phyloP scores from a whole-genome alignment of 306 rosid species.

The Castanopsis chinensis region DNA sequence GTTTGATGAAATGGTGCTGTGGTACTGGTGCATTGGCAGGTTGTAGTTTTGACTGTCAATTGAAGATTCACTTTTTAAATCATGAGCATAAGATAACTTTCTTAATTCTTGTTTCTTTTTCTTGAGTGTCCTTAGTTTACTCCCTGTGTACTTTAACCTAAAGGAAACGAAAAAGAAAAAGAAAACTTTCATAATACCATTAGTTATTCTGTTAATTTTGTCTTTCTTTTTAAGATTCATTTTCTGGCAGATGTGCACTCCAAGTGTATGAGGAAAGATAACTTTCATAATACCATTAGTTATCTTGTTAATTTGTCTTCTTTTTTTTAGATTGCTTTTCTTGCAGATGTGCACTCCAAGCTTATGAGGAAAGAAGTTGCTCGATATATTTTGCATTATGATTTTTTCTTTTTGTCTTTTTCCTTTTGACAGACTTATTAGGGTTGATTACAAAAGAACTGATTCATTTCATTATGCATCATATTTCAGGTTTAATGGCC shows the following conservation, averaged over 20 bases:
- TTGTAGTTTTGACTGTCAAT: background rate
- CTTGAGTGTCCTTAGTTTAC: too few species aligned
- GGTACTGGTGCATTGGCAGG: background rate
- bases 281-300: background rate
- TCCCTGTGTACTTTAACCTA: too few species aligned
- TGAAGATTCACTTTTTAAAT: background rate
- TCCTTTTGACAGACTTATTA: background rate
- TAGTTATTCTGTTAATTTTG: background rate
- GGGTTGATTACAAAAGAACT: slow-evolving; percentile 8
- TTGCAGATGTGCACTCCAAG: too few species aligned
- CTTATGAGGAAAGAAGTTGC: background rate
- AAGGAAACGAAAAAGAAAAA: too few species aligned
- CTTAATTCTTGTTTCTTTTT: too few species aligned
- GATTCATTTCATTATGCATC: slow-evolving; percentile 12
- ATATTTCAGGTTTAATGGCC: slow-evolving; percentile 71
- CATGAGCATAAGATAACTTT: background rate
- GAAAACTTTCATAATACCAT: background rate
- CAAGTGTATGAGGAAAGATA: background rate
- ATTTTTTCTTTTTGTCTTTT: background rate
- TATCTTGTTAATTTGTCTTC: background rate
- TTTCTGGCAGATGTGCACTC: background rate
- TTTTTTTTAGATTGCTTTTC: background rate
- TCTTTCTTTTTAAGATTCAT: background rate
- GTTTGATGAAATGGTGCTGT: background rate
- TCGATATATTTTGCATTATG: background rate